Percentiles rank a stretch among this genome's conserved stretches.
Conservation (phyloP, 2,329 filamentous ascomycete species). For the Pyrenophora tritici-repentis region DNA sequence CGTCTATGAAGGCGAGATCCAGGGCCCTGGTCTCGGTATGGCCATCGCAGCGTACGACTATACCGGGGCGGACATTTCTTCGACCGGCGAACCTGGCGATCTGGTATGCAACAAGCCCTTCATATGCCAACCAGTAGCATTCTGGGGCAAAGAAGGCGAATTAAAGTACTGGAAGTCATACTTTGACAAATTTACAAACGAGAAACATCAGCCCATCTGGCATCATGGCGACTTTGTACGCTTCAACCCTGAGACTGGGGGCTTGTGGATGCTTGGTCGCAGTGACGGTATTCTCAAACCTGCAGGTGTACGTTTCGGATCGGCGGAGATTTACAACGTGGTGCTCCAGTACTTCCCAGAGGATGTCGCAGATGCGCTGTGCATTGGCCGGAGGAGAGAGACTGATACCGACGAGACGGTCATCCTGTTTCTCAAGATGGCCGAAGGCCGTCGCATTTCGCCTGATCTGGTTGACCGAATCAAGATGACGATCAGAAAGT, state of each 20-base stretch:
- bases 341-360: constrained; percentile 78
- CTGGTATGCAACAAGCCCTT: constrained; percentile 86
- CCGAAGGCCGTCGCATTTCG: constrained; percentile 60
- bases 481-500: constrained; percentile 70
- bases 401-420: constrained; percentile 83
- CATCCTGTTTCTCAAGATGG: constrained; percentile 84
- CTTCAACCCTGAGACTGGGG: constrained; percentile 71
- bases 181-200: constrained; percentile 76
- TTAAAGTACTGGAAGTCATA: constrained; percentile 83
- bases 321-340: constrained; percentile 96
- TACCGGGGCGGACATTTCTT: constrained; percentile 62
- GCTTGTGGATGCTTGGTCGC: constrained; percentile 86
- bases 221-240: constrained; percentile 93
- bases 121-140: constrained; percentile 86
- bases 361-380: constrained; percentile 83
- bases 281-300: constrained; percentile 95
- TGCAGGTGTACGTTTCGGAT: constrained; percentile 86
- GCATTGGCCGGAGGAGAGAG: constrained; percentile 75
- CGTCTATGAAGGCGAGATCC: constrained; percentile 58
- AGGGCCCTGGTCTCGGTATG: constrained; percentile 57
- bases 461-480: constrained; percentile 67
- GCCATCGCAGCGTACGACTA: constrained; percentile 56
- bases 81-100: constrained; percentile 76
- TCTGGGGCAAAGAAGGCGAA: constrained; percentile 75
- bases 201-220: constrained; percentile 64